phyloP scores from a whole-genome alignment of 306 rosid species.

The Glycine latifolia region DNA sequence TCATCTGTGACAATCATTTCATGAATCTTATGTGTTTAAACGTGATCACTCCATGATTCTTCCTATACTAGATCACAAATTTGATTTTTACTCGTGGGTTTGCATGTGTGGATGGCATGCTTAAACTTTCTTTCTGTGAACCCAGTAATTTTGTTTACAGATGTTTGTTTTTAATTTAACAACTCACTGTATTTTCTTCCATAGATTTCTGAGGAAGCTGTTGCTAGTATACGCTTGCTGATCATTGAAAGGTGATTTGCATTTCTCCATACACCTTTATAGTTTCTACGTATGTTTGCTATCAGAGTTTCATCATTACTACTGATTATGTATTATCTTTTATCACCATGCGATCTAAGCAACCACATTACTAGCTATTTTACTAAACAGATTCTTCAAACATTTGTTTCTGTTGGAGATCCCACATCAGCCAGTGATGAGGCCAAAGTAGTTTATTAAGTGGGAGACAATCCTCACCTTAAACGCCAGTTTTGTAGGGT shows the following conservation, averaged over 20 bases:
- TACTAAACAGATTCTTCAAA: conserved; percentile 6
- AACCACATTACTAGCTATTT: conserved; percentile 2
- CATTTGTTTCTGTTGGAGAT: not conserved
- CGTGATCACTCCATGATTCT: conserved; percentile 9
- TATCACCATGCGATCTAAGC: not conserved
- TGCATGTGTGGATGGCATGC: conserved; percentile 30
- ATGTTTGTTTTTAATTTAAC: conserved; percentile 38
- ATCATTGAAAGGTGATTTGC: conserved; percentile 72
- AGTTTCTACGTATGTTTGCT: conserved; percentile 18
- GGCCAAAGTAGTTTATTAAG: too few species aligned
- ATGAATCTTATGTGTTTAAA: conserved; percentile 37
- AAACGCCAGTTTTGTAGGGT: too few species aligned
- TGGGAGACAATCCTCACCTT: too few species aligned
- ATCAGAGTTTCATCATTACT: conserved; percentile 28
- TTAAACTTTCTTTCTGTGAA: conserved; percentile 28
- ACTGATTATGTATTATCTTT: conserved; percentile 10
- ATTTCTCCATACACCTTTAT: conserved; percentile 32
- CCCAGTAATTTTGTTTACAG: conserved; percentile 33
- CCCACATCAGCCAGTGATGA: too few species aligned
- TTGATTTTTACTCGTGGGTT: conserved; percentile 20
- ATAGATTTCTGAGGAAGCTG: conserved; percentile 95
- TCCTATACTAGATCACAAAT: conserved; percentile 20
- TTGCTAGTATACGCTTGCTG: conserved; percentile 70
- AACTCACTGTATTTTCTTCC: conserved; percentile 34
- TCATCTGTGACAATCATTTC: conserved; percentile 8